Evolutionary conservation across 2,329 filamentous ascomycete genomes (phyloP), one percentile per base, ranked within the genome.

Genomic region (Aspergillus brunneoviolaceus): DNA sequence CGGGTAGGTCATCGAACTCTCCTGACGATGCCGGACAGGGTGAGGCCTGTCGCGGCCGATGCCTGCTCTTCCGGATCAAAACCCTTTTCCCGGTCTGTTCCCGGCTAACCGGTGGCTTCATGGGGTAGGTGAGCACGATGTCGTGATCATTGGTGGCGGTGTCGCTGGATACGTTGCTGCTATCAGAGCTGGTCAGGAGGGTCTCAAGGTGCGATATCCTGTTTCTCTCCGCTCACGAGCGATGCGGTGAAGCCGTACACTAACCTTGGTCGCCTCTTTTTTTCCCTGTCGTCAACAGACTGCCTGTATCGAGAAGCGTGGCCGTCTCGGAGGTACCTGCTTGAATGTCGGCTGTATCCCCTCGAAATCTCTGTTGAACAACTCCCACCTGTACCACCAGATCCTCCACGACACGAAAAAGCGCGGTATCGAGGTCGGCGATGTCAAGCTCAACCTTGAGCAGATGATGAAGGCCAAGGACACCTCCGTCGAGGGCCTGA

Each of bases 391-490:
- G 63, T 98, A 98, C 85, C 94, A 98, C 84, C 90, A 93, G 81
- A 90, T 97, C 74, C 87, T 96, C 63, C 94, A 99, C 83, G 95
- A 99, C 83, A 94, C 92, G 68, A 96, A 97, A 83, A 87, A 90
- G 80, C 92, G 95, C 77, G 95, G 95, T 76, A 99, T 99, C 77
- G 94, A 98, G 75, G 95, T 99, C 70, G 89, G 90, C 75, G 92
- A 96, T 81, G 94, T 99, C 74, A 96, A 96, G 80, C 89, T 99
- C 75, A 97, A 99, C 84, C 85, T 99, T 50, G 80, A 83, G 72
- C 89, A 95, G 78, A 92, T 99, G 87, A 97, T 99, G 93, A 96
- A 97, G 83, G 93, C 95, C 61, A 99, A 99, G 83, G 94, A 99
- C 55, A 89, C 87, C 39, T 96, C 95, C 55, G 95, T 99, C 64